Conservation (phyloP, 2,329 filamentous ascomycete species). For the Botryotinia calthae region DNA sequence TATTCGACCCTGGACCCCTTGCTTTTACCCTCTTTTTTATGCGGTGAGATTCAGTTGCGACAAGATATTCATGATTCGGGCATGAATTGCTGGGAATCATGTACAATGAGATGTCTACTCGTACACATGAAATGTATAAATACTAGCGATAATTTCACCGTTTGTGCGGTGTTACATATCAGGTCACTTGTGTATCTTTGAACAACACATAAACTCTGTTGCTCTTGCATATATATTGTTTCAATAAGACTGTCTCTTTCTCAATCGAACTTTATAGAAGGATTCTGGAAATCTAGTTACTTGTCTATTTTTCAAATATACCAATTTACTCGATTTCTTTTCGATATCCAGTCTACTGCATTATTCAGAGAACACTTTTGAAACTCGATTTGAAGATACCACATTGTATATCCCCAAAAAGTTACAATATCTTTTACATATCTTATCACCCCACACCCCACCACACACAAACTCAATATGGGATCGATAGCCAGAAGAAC, state of each 20-base stretch:
- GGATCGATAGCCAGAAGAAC: conserved; percentile 4
- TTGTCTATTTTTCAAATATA: not conserved
- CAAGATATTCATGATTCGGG: not conserved
- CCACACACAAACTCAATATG: not conserved
- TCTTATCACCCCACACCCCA: no score
- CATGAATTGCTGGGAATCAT: not conserved
- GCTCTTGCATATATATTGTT: not conserved
- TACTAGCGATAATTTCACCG: not conserved
- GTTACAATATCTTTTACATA: not conserved
- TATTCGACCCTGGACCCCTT: not conserved
- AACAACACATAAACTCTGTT: conserved; percentile 1
- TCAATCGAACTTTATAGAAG: not conserved
- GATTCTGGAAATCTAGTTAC: not conserved
- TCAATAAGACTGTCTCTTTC: not conserved
- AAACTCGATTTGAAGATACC: not conserved
- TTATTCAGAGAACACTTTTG: not conserved
- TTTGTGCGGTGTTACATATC: not conserved
- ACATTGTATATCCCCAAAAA: not conserved
- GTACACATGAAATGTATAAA: conserved; percentile 1
- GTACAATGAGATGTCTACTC: not conserved
- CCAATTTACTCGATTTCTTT: not conserved
- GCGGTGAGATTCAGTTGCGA: not conserved
- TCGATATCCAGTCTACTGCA: not conserved
- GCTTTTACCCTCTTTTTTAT: not conserved
- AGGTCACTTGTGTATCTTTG: not conserved